Conservation (phyloP, 202 grass and related monocot species). For the Zoysia matrella region DNA sequence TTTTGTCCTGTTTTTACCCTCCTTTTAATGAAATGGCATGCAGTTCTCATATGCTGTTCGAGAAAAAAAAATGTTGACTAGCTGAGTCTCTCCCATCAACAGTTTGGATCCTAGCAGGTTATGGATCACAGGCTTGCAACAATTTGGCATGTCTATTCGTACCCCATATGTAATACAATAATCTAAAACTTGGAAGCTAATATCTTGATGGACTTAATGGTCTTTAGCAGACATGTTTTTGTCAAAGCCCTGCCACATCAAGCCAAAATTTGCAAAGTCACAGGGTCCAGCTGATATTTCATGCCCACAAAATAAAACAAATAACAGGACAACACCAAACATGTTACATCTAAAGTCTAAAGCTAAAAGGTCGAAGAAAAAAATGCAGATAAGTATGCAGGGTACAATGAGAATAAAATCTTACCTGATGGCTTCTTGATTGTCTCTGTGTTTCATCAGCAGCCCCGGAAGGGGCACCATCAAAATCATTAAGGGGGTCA, state of each 20-base stretch:
- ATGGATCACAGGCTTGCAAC: too few species aligned
- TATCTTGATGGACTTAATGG: background rate
- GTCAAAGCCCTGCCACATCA: background rate
- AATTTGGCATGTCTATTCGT: too few species aligned
- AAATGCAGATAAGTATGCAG: conserved; percentile 14
- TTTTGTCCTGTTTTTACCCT: too few species aligned
- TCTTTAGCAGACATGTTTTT: background rate
- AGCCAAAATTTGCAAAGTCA: background rate
- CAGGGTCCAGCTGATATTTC: background rate
- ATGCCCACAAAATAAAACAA: background rate
- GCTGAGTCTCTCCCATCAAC: too few species aligned
- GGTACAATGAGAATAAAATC: conserved; percentile 24
- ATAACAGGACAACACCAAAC: background rate
- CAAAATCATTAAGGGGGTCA: conserved; percentile 85
- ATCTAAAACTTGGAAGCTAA: background rate
- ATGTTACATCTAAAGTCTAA: background rate
- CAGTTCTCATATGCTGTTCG: too few species aligned
- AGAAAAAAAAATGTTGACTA: too few species aligned
- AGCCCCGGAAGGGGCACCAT: conserved; percentile 69
- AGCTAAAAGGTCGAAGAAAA: conserved; percentile 7
- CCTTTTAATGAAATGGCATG: too few species aligned
- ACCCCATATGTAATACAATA: too few species aligned
- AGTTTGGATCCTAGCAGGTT: too few species aligned
- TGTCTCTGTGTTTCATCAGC: conserved; percentile 75
- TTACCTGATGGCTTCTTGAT: conserved; percentile 88